Evolutionary conservation across 371 early-diverging fungal genomes (phyloP).

Genomic region (Apophysomyces trapeziformis): DNA sequence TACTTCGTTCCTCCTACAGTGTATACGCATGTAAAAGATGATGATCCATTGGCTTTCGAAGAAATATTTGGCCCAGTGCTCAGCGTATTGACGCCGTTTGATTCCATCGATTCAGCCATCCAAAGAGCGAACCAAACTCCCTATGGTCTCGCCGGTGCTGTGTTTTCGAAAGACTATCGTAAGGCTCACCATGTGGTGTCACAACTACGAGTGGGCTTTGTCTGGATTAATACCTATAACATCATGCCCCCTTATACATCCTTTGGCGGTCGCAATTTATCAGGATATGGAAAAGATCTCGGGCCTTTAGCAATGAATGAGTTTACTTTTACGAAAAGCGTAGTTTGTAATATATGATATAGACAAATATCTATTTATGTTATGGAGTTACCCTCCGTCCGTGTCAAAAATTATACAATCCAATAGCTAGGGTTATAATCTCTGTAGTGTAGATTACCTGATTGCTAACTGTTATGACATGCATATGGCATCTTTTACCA

Average conservation of each 20-base stretch:
- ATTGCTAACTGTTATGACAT: too few relatives aligned
- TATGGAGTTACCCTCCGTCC: too few relatives aligned
- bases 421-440: too few relatives aligned
- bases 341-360: slow-evolving; percentile 35
- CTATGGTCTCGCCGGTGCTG: slow-evolving; percentile 81
- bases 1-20: slow-evolving; percentile 76
- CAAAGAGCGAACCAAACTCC: slow-evolving; percentile 67
- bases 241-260: slow-evolving; percentile 66
- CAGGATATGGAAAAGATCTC: slow-evolving; percentile 81
- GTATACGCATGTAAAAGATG: slow-evolving; percentile 57
- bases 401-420: too few relatives aligned
- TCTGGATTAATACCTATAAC: slow-evolving; percentile 64
- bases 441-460: too few relatives aligned
- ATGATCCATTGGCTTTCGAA: slow-evolving; percentile 68
- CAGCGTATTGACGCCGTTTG: slow-evolving; percentile 71
- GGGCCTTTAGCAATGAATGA: slow-evolving; percentile 70
- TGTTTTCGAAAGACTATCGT: slow-evolving; percentile 75
- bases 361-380: not conserved
- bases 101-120: slow-evolving; percentile 72
- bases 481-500: too few relatives aligned
- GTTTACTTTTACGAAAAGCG: slow-evolving; percentile 67
- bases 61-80: slow-evolving; percentile 90
- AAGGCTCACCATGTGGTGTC: slow-evolving; percentile 67
- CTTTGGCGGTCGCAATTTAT: slow-evolving; percentile 86
- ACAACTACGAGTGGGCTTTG: slow-evolving; percentile 35